Evolutionary conservation across 805 yeast species (phyloP), one percentile per base, ranked within the genome.

Genomic region (Candida gorgasii): DNA sequence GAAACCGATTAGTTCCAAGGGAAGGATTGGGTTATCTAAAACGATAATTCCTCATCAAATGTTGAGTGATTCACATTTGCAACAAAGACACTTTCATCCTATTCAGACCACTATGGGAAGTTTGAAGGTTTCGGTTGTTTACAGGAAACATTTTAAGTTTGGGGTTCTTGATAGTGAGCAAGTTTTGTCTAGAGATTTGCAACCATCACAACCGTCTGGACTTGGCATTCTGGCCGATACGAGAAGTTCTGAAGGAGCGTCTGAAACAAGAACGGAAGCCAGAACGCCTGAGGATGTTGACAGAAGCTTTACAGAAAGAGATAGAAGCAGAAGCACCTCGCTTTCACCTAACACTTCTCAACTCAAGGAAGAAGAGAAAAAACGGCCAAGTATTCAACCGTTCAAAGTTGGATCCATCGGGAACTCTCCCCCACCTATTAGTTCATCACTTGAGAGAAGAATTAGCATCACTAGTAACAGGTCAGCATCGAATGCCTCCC

Each of bases 21-120:
- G 96, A 2, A 69, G 97, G 47, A 77, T 89, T 17, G 97, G 97
- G 0, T 71, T 92, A 41, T 82, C 92, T 47, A 84, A 85, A 58
- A 67, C 83, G 3, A 74, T 84, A 2, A 74, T 80, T 43, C 79
- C 62, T 46, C 68, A 59, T 42, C 69, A 63, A 40, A 55, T 61
- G 61, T 54, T 61, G 14, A 45, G 56, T 14, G 65, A 63, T 22
- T 65, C 80, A 13, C 87, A 84, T 54, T 65, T 85, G 45, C 73
- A 72, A 18, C 85, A 83, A 38, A 79, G 79, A 53, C 72, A 72
- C 42, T 76, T 93, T 42, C 74, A 78, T 4, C 88, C 95, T 0
- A 78, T 93, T 2, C 72, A 76, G 42, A 88, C 97, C 0, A 80
- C 85, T 6, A 69, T 79, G 35, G 99, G 99, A 0, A 68, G 83